Evolutionary conservation across 495 filamentous ascomycete genomes (phyloP).

Genomic region (Cryomyces minteri): DNA sequence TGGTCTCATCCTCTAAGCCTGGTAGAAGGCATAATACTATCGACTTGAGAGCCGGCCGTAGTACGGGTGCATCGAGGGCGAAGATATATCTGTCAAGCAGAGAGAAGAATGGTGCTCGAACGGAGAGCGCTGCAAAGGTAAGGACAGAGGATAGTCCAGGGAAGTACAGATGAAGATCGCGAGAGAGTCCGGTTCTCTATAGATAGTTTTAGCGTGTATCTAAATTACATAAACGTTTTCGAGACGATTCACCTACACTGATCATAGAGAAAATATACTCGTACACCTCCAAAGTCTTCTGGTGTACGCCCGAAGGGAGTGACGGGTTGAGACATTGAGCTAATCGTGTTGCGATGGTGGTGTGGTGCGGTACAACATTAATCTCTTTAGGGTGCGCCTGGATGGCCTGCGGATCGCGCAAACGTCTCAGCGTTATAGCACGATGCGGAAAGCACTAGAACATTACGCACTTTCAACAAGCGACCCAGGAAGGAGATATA

Average conservation of each 20-base stretch:
- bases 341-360: conserved; percentile 69
- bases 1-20: conserved; percentile 86
- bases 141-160: conserved; percentile 76
- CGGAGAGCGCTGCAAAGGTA: conserved; percentile 81
- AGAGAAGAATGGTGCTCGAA: conserved; percentile 65
- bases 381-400: conserved; percentile 64
- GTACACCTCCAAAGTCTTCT: conserved; percentile 92
- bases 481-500: conserved; percentile 95
- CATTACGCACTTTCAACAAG: conserved; percentile 55
- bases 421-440: neutral
- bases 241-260: conserved; percentile 23
- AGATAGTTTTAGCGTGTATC: neutral
- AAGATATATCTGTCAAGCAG: conserved; percentile 69
- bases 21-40: conserved; percentile 73
- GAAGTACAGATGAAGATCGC: conserved; percentile 71
- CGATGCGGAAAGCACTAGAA: neutral
- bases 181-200: conserved; percentile 51
- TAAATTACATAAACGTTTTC: neutral
- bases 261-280: conserved; percentile 66
- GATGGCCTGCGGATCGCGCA: conserved; percentile 41
- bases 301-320: conserved; percentile 92
- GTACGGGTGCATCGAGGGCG: conserved; percentile 41
- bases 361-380: conserved; percentile 62
- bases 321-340: conserved; percentile 90
- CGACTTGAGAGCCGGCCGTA: conserved; percentile 78